A percentile compares a stretch with the other conserved stretches of the same genome.
Conservation (phyloP, 1,284 basidiomycete species). For the Exobasidium cylindrosporum region DNA sequence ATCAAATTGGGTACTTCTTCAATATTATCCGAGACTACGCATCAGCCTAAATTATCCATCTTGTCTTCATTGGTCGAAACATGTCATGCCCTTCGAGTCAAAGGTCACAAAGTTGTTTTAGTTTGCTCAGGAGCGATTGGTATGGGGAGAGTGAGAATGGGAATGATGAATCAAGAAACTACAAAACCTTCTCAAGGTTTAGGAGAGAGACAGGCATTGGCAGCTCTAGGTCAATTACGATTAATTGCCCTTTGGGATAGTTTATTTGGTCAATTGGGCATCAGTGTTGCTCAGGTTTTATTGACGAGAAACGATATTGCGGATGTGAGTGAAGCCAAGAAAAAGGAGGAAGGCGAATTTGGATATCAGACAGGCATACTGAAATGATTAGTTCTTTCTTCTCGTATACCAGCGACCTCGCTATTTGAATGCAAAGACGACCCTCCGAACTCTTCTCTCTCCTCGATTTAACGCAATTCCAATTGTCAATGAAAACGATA, state of each 20-base stretch:
- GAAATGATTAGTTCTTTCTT: neutral
- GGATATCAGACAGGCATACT: neutral
- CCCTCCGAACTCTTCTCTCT: slow-evolving; percentile 46
- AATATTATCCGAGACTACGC: slow-evolving; percentile 44
- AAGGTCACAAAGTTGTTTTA: slow-evolving; percentile 89
- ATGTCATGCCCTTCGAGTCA: slow-evolving; percentile 70
- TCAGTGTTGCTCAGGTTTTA: slow-evolving; percentile 91
- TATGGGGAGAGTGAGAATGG: slow-evolving; percentile 88
- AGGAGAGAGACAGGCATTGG: slow-evolving; percentile 89
- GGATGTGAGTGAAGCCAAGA: slow-evolving; percentile 66
- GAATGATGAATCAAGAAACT: slow-evolving; percentile 62
- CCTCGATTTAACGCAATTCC: slow-evolving; percentile 44
- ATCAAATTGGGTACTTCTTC: slow-evolving; percentile 55
- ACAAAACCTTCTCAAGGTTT: slow-evolving; percentile 70
- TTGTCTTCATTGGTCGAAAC: slow-evolving; percentile 90
- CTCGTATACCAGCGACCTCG: slow-evolving; percentile 26
- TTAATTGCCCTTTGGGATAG: slow-evolving; percentile 97
- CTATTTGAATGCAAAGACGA: slow-evolving; percentile 49
- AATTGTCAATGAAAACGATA: slow-evolving; percentile 55
- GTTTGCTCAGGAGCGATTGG: slow-evolving; percentile 96
- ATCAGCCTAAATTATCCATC: slow-evolving; percentile 74
- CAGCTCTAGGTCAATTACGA: slow-evolving; percentile 92
- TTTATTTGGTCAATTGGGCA: slow-evolving; percentile 84
- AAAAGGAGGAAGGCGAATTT: neutral
- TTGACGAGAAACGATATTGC: slow-evolving; percentile 93